These are phyloP conservation scores for Neopestalotiopsis sp. DNA, from an alignment of 2,329 filamentous ascomycete genomes.

Conservation along the genomic window DNA sequence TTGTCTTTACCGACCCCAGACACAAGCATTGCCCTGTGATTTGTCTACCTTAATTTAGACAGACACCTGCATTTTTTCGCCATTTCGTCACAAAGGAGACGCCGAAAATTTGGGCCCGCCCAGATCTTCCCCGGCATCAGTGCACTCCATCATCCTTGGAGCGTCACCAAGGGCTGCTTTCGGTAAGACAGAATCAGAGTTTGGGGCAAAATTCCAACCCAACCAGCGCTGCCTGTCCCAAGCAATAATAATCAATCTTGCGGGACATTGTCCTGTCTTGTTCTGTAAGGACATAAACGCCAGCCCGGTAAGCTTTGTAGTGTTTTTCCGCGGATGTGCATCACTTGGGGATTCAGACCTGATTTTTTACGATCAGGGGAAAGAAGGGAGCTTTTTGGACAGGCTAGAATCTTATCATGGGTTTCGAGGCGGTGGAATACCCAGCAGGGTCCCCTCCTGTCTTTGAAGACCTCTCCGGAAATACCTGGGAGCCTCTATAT, in stretches of 20 bases:
- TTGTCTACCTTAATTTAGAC: not conserved
- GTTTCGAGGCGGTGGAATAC: constrained; percentile 40
- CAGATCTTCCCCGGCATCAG: constrained; percentile 4
- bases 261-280: not conserved
- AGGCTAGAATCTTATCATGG: constrained; percentile 32
- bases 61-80: not conserved
- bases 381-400: not conserved
- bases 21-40: not conserved
- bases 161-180: not conserved
- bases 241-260: not conserved
- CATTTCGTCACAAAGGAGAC: constrained; percentile 1
- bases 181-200: not conserved
- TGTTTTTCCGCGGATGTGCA: not conserved
- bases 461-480: constrained; percentile 40
- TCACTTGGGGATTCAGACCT: not conserved
- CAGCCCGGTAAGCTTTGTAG: not conserved
- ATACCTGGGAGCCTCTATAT: constrained; percentile 59
- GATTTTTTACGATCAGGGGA: constrained; percentile 6
- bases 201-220: not conserved
- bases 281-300: not conserved
- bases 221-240: not conserved
- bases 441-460: constrained; percentile 36
- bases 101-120: constrained; percentile 6
- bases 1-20: not conserved
- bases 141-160: not conserved